Base-by-base conservation (phyloP, 495 filamentous ascomycete species). In the Tuber umbilicatum region DNA sequence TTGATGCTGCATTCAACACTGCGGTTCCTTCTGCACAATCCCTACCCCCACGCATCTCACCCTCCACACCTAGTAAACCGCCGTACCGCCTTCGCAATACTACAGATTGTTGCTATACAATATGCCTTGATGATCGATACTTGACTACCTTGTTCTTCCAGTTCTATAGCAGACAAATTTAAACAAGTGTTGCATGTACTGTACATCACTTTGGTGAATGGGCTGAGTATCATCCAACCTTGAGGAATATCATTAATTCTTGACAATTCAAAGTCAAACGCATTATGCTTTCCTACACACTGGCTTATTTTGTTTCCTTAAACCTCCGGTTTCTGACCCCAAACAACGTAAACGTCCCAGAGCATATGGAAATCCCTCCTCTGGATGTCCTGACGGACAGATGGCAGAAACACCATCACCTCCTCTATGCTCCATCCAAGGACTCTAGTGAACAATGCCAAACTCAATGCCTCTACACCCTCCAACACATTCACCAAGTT, bases 401-500 rank as follows among this genome's bases (percentile, higher is more conserved):
- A 64, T 31, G 55, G 55, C 3, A 64, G n/a, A 17, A 64, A 64
- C 0, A 27, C 35, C 14, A 70, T 73, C 21, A 74, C 79, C 45
- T 81, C 73, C 1, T 70, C 45, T 16, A 70, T 10, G 0, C 23
- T 23, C 79, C 81, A 81, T 16, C 41, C 23, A 35, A 81, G 71
- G 27, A 81, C 68, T 38, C 17, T 42, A 2, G 79, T 81, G 1
- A 81, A 78, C 14, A 81, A 39, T 17, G 69, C 68, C 7, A 81
- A 71, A 27, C 71, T 76, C 40, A 73, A 67, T 14, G 76, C 80
- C 39, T 81, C 79, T 5, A 81, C 78, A 6, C 80, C 80, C 5
- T 45, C 78, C 9, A 78, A 69, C 0, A 73, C 67, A 14, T 75
- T 45, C 2, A 75, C 31, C 37, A 75, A 47, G 1, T 75, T 39